Base-by-base conservation (phyloP, 306 rosid genomes). In the Parietaria judaica region DNA sequence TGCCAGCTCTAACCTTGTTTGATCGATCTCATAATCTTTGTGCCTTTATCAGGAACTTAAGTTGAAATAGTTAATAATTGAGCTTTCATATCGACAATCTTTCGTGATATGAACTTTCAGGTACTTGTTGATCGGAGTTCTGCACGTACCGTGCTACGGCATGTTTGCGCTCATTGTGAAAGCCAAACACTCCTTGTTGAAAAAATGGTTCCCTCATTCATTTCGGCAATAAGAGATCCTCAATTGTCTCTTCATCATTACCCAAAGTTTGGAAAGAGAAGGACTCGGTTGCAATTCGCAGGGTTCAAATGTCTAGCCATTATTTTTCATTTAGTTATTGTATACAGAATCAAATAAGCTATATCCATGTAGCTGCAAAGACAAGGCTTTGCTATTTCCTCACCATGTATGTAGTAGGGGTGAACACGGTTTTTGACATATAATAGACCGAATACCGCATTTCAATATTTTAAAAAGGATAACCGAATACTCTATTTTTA, bases 111-210 rank as follows among this genome's bases (percentile, higher is more conserved):
- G 14, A 49, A 17, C 36, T 36, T 23, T 39, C 44, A 80, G 85
- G 85, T 74, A 80, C 67, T 50, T 77, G 36, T 15, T 70, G 66
- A n/a, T 74, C 70, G 80, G 59, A 14, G 12, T 62, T 54, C 55
- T 77, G 70, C 82, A 77, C 56, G 23, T 80, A 57, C 86, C 86
- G 14, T 68, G 76, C 74, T 74, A 81, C n/a, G 66, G 66, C 2
- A n/a, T 68, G 3, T 74, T 74, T 43, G 43, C 68, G 0, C 47
- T 81, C 63, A 36, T 77, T 13, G 70, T 62, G 61, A 13, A 67
- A 51, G 43, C 58, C 14, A 81, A 77, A 52, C 71, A 47, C 58
- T n/a, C 51, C 63, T 44, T 68, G 39, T 1, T 74, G 60, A 57
- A 63, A 11, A 74, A 71, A 67, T 68, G 60, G 78, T 74, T 77